Evolutionary conservation across 2,329 filamentous ascomycete genomes (phyloP), one percentile per base, ranked within the genome.

Genomic region (Lanzia echinophila): DNA sequence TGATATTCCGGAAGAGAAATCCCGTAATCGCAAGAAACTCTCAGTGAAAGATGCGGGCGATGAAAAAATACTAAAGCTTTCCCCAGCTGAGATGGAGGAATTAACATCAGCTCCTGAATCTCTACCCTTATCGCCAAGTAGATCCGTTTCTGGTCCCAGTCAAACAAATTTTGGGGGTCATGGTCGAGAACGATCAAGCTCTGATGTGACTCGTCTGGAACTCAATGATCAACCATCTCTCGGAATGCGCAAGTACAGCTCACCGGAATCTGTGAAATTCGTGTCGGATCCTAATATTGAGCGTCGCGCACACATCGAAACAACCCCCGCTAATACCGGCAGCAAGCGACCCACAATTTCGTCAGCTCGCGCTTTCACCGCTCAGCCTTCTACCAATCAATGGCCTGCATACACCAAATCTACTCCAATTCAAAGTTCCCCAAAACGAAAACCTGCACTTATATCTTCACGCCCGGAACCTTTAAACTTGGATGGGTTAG

Each of bases 11-110:
- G 67, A 66, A 50, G 62, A 66, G 49, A 63, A 58, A 44, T 19
- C 53, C 28, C 58, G 55, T 24, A 64, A 59, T 39, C 56, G 56
- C 22, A 56, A 61, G 33, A 65, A 62, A 38, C 43, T 57, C 12
- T 65, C 64, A 10, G 41, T 58, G 3, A 53, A 59, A 2, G 63
- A 58, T 45, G 44, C 38, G 43, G 57, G 76, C 75, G 56, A 74
- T 70, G 53, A 54, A 31, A 58, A 56, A 46, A 68, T 82, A 45
- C 74, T 78, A 52, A 75, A 79, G 36, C 71, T 84, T 24, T 82
- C 81, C 0, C 78, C 78, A 7, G 76, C 73, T 36, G 78, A 82
- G 62, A 82, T 84, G 64, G 76, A 81, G 50, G 76, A 80, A 56
- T 68, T 85, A 55, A 76, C 78, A 13, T 75, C 74, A 28, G 74